These are phyloP conservation scores for Salmacisia buchloeana DNA, from an alignment of 1,284 basidiomycete species.

Conservation along the genomic window DNA sequence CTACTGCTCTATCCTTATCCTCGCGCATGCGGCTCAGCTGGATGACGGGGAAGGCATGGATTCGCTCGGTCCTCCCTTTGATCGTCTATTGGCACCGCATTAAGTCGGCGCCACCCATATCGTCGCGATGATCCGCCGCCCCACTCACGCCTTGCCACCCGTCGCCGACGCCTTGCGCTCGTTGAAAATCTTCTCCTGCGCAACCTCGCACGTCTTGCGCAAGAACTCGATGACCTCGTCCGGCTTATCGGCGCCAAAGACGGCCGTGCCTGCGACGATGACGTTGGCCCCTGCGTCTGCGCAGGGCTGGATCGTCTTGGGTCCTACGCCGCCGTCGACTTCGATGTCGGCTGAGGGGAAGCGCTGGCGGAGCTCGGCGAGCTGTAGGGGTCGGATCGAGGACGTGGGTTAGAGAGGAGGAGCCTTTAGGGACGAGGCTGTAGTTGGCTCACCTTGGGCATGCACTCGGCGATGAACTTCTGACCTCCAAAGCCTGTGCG, in stretches of 20 bases:
- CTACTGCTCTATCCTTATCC: no score
- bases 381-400: constrained; percentile 46
- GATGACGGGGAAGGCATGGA: no score
- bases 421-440: no score
- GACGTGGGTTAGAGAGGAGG: neutral
- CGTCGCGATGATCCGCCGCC: no score
- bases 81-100: no score
- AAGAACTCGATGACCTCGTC: constrained; percentile 53
- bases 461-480: constrained; percentile 88
- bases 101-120: no score
- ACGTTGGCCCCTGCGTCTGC: constrained; percentile 84
- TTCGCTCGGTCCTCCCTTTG: no score
- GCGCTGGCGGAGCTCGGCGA: constrained; percentile 79
- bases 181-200: constrained; percentile 41
- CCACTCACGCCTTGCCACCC: no score
- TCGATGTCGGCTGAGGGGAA: constrained; percentile 86
- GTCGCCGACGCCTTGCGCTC: constrained; percentile 40
- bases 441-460: constrained; percentile 67
- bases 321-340: constrained; percentile 94
- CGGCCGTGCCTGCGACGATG: constrained; percentile 93
- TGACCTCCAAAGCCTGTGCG: constrained; percentile 72
- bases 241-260: constrained; percentile 77
- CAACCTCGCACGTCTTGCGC: constrained; percentile 38
- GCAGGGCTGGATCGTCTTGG: constrained; percentile 80
- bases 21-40: no score